phyloP scores from a whole-genome alignment of 176 grass and related monocot genomes.

The Oryza meridionalis region DNA sequence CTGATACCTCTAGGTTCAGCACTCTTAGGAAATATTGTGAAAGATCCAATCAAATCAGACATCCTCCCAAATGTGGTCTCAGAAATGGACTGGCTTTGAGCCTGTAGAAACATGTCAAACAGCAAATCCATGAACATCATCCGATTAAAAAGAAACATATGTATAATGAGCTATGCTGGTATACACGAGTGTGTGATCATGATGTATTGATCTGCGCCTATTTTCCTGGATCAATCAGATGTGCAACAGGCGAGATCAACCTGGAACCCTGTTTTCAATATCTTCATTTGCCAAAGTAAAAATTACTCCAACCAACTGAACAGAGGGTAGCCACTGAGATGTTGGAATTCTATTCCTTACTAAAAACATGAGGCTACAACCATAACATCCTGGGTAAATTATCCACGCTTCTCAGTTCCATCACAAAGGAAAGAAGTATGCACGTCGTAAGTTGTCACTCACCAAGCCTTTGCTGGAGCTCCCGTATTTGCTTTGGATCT shows the following conservation, averaged over 20 bases:
- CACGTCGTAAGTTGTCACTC: not conserved
- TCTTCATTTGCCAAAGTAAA: not conserved
- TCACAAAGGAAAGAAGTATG: not conserved
- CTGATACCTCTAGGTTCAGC: slow-evolving; percentile 62
- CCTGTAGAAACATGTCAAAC: slow-evolving; percentile 44
- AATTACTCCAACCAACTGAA: too few relatives aligned
- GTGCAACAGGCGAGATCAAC: not conserved
- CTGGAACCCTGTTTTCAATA: not conserved
- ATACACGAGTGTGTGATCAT: not conserved
- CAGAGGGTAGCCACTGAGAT: too few relatives aligned
- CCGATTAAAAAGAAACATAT: not conserved
- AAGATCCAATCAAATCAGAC: slow-evolving; percentile 77
- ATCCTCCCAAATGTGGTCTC: slow-evolving; percentile 70
- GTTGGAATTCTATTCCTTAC: too few relatives aligned
- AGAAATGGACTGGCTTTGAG: slow-evolving; percentile 55
- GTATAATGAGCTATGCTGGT: not conserved
- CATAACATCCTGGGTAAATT: not conserved
- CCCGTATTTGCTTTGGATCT: slow-evolving; percentile 98
- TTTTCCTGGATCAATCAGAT: not conserved
- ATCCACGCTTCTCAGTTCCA: not conserved
- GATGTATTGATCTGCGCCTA: not conserved
- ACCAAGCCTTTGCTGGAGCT: slow-evolving; percentile 62
- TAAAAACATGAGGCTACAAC: not conserved
- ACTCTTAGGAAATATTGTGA: slow-evolving; percentile 61
- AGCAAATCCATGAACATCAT: not conserved